Conservation (phyloP, 192 early-diverging fungal genomes). For the Linnemannia schmuckeri region DNA sequence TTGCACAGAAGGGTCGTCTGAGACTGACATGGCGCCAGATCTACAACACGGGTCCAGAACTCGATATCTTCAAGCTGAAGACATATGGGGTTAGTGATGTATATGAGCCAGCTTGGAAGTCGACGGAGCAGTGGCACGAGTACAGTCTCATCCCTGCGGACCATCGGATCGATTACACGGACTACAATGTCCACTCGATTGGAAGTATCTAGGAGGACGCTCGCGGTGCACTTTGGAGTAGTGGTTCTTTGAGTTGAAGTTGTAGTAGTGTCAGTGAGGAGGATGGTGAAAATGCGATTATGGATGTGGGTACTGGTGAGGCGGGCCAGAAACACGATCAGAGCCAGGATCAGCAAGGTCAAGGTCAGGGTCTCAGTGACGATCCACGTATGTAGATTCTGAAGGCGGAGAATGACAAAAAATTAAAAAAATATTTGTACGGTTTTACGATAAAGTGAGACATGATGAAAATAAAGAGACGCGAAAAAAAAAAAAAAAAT, state of each 20-base stretch:
- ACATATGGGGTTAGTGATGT: background rate
- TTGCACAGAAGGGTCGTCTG: conserved; percentile 24
- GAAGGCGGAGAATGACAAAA: background rate
- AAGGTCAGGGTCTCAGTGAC: background rate
- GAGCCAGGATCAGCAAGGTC: background rate
- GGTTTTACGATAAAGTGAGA: background rate
- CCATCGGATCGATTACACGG: conserved; percentile 31
- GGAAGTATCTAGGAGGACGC: conserved; percentile 24
- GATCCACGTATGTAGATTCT: background rate
- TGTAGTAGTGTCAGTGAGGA: background rate
- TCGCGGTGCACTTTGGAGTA: conserved; percentile 24
- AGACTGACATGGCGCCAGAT: conserved; percentile 41
- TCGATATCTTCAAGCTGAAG: conserved; percentile 15
- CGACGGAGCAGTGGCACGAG: conserved; percentile 28
- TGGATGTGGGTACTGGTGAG: background rate
- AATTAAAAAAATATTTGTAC: background rate
- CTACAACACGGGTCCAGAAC: conserved; percentile 28
- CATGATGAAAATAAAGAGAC: background rate
- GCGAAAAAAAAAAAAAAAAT: conserved; percentile 1
- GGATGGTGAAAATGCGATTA: background rate
- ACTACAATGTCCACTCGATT: conserved; percentile 33
- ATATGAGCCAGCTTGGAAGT: conserved; percentile 11
- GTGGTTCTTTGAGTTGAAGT: background rate
- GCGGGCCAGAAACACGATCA: too few species aligned
- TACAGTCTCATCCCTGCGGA: conserved; percentile 27